A percentile compares a stretch with the other conserved stretches of the same genome.
Evolutionary conservation across 1,139 yeast genomes (phyloP).

Genomic region (Yueomyces sp.): DNA sequence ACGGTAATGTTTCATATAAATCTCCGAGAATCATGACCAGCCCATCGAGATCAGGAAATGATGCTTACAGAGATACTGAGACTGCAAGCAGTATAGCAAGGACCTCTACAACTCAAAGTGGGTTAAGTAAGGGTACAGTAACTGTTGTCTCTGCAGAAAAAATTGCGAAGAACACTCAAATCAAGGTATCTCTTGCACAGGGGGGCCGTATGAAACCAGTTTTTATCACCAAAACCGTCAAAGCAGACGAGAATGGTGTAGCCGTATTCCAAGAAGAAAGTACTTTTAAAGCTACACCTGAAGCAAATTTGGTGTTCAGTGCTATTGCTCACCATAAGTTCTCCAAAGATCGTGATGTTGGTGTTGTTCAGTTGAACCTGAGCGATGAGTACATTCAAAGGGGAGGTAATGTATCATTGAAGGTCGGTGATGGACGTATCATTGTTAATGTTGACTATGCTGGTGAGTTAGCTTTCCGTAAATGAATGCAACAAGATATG

Average conservation of each 20-base stretch:
- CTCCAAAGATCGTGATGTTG: slow-evolving; percentile 59
- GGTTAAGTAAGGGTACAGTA: slow-evolving; percentile 41
- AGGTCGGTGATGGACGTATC: slow-evolving; percentile 20
- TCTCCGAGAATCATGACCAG: slow-evolving; percentile 1
- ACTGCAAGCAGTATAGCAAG: slow-evolving; percentile 27
- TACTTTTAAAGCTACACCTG: slow-evolving; percentile 54
- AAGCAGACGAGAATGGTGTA: slow-evolving; percentile 34
- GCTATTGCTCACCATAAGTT: slow-evolving; percentile 61
- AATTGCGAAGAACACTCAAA: slow-evolving; percentile 30
- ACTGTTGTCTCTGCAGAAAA: slow-evolving; percentile 32
- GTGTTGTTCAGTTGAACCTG: slow-evolving; percentile 31
- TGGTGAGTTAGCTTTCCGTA: neutral
- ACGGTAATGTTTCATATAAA: slow-evolving; percentile 4
- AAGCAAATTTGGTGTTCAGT: slow-evolving; percentile 44
- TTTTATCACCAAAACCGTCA: slow-evolving; percentile 51
- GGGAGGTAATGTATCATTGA: slow-evolving; percentile 19
- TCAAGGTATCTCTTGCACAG: slow-evolving; percentile 41
- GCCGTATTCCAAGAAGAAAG: slow-evolving; percentile 54
- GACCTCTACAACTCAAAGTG: slow-evolving; percentile 24
- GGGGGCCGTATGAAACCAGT: slow-evolving; percentile 44
- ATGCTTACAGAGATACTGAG: neutral
- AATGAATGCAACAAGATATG: no score
- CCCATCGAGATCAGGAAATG: slow-evolving; percentile 10
- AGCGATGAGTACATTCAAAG: slow-evolving; percentile 21
- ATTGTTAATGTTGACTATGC: slow-evolving; percentile 16